Conservation (phyloP, 2,329 filamentous ascomycete species). For the Dothidotthia symphoricarpi region DNA sequence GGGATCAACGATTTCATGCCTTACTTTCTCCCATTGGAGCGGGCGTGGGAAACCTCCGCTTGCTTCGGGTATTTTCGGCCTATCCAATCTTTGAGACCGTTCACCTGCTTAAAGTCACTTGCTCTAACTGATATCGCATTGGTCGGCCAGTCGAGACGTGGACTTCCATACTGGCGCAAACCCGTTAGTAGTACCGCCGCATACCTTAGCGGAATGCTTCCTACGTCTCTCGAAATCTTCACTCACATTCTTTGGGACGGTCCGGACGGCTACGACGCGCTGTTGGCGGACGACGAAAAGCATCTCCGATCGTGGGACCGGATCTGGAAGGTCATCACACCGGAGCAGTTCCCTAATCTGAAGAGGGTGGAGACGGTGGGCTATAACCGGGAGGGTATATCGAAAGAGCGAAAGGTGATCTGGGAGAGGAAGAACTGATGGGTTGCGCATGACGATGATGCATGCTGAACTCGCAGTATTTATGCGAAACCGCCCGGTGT, state of each 20-base stretch:
- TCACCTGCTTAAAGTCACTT: background rate
- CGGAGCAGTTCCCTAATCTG: background rate
- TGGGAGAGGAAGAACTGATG: background rate
- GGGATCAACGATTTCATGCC: no score
- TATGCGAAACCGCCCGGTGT: no score
- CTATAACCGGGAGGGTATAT: background rate
- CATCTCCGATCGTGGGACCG: background rate
- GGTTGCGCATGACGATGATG: no score
- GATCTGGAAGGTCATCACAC: background rate
- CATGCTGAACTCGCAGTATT: no score
- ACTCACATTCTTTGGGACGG: conserved; percentile 1
- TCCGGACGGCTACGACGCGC: background rate
- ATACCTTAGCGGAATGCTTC: background rate
- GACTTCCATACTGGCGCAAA: background rate
- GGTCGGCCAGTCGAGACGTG: background rate
- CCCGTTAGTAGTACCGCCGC: background rate
- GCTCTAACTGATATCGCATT: background rate
- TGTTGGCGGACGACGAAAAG: background rate
- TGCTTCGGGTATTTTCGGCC: no score
- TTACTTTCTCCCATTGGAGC: no score
- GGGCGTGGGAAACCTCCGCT: no score
- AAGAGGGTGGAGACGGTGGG: background rate
- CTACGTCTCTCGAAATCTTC: background rate
- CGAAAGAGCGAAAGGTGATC: background rate
- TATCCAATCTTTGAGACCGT: background rate